Percentiles rank a stretch among this genome's conserved stretches.
Conservation (phyloP, 2,329 filamentous ascomycete species). For the Fusarium dimerum region DNA sequence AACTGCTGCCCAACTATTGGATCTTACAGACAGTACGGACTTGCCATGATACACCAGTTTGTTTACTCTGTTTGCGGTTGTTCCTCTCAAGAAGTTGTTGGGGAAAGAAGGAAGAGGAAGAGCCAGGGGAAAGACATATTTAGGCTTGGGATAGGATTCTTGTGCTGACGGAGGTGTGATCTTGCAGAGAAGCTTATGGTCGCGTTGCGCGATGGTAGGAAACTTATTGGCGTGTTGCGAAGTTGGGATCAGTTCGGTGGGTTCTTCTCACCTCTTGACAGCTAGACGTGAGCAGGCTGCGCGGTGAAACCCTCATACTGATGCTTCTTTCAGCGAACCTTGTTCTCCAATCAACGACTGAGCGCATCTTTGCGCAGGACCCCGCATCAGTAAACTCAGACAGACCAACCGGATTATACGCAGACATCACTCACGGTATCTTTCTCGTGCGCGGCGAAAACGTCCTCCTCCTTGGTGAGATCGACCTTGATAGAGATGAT, state of each 20-base stretch:
- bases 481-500: slow-evolving; percentile 95
- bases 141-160: slow-evolving; percentile 13
- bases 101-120: slow-evolving; percentile 1
- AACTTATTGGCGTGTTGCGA: slow-evolving; percentile 86
- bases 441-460: slow-evolving; percentile 96
- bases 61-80: slow-evolving; percentile 7
- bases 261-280: slow-evolving; percentile 25
- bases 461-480: slow-evolving; percentile 92
- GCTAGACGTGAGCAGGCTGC: slow-evolving; percentile 1
- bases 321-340: slow-evolving; percentile 70
- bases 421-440: slow-evolving; percentile 81
- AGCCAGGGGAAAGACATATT: neutral
- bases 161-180: slow-evolving; percentile 25
- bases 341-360: slow-evolving; percentile 88
- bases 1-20: slow-evolving; percentile 90
- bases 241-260: slow-evolving; percentile 98
- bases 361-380: slow-evolving; percentile 74
- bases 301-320: slow-evolving; percentile 5
- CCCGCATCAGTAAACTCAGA: slow-evolving; percentile 43
- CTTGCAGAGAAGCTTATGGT: slow-evolving; percentile 88
- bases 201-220: slow-evolving; percentile 87
- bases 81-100: slow-evolving; percentile 1
- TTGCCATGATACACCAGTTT: slow-evolving; percentile 13
- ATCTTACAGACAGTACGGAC: slow-evolving; percentile 91
- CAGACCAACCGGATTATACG: slow-evolving; percentile 60